These are phyloP conservation scores for Russula emetica DNA, from an alignment of 768 basidiomycete species.

Conservation along the genomic window DNA sequence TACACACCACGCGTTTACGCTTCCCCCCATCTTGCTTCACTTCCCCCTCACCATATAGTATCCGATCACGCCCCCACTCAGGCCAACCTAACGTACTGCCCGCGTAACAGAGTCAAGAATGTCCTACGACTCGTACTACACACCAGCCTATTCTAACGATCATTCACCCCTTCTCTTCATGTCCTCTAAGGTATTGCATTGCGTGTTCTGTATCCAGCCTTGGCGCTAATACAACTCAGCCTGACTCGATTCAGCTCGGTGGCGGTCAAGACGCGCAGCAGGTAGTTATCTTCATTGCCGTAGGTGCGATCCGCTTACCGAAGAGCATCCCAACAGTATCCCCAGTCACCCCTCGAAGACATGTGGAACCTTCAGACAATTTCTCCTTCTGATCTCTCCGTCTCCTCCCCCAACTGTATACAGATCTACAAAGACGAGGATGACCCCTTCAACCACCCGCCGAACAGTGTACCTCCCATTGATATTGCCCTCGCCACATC, in stretches of 20 bases:
- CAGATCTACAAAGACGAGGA: not conserved
- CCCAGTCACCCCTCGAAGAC: constrained; percentile 5
- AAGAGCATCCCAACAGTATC: not conserved
- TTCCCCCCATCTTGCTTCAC: not conserved
- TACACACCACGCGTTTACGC: not conserved
- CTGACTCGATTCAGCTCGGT: constrained; percentile 18
- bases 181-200: constrained; percentile 5
- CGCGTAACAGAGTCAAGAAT: not conserved
- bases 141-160: not conserved
- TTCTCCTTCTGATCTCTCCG: not conserved
- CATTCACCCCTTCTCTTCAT: constrained; percentile 6
- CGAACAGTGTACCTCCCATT: constrained; percentile 13
- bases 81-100: constrained; percentile 1
- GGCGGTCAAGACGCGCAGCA: constrained; percentile 17
- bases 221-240: constrained; percentile 13
- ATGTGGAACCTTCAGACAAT: constrained; percentile 1
- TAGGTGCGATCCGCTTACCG: not conserved
- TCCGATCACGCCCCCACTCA: constrained; percentile 4
- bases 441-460: not conserved
- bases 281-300: constrained; percentile 4
- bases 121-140: not conserved
- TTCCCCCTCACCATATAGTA: not conserved
- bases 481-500: constrained; percentile 16
- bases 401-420: not conserved
- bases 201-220: not conserved